Evolutionary conservation across 805 yeast genomes (phyloP), one percentile per base, ranked within the genome.

Genomic region (Kockiozyma suomiensis): DNA sequence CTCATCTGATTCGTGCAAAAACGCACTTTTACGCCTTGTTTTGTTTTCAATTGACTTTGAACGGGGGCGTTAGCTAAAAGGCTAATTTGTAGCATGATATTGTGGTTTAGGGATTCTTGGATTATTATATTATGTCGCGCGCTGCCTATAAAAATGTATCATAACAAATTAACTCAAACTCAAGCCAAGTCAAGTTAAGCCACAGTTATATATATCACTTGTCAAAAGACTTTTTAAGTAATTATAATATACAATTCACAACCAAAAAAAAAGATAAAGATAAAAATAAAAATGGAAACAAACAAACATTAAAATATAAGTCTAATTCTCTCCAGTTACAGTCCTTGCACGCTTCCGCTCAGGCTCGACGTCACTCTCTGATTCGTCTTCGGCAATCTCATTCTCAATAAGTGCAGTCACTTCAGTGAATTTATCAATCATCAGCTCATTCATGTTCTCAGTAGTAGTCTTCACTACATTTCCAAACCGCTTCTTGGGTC

Each of bases 401-500:
- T 89, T 96, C 64, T 86, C 74, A 41, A 93, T 83, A 70, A 90
- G 92, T 69, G 90, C 97, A 17, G 88, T 81, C 1, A 92, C 88
- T 69, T 91, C 97, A 32, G 87, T 90, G 66, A 89, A 88, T 70
- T 91, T 79, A 71, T 90, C 97, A 61, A 85, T 85, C 54, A 90
- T 81, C 13, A 90, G 83, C 61, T 87, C 88, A 75, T 84, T 86
- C 59, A 92, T 70, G 1, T 93, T 91, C 67, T 87, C 93, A 26
- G 79, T 65, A 46, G 85, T 84, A 4, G 94, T 82, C 67, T 86
- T 84, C 54, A 92, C 74, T 2, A 94, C 97, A 61, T 97, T 81
- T 23, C 99, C 99, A 70, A 85, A 90, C 73, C 91, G 93, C 73
- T 86, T 82, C 70, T 90, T 90, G 54, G 68, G 68, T 53, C 69